Conservation (phyloP, 257 asterid species). For the Forsythia viridissima region DNA sequence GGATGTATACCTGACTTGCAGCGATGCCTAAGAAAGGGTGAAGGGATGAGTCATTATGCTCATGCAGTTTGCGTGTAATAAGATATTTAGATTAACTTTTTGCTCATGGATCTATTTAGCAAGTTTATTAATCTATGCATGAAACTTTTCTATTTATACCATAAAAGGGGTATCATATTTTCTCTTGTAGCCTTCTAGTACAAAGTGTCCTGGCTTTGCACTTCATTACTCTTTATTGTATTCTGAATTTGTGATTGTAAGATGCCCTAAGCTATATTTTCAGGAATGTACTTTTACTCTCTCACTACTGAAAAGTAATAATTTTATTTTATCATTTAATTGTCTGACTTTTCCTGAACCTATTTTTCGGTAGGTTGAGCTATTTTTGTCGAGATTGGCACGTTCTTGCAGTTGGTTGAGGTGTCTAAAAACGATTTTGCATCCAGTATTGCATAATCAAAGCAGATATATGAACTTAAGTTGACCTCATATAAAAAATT, state of each 20-base stretch:
- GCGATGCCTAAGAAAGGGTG: conserved; percentile 96
- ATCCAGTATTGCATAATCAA: no score
- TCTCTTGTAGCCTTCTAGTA: background rate
- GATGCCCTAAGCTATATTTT: background rate
- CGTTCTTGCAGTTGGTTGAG: no score
- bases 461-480: no score
- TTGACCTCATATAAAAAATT: no score
- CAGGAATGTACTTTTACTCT: background rate
- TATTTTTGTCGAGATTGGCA: background rate
- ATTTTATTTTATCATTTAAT: background rate
- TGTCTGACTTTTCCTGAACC: background rate
- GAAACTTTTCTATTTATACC: background rate
- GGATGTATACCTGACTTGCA: conserved; percentile 96
- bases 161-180: background rate
- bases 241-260: background rate
- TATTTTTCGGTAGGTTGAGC: background rate
- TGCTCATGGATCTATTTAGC: conserved; percentile 3
- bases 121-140: background rate
- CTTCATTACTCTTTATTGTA: background rate
- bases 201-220: background rate
- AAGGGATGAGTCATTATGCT: conserved; percentile 15
- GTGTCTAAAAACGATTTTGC: no score
- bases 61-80: background rate
- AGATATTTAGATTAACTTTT: background rate
- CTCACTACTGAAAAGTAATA: background rate